A percentile compares a stretch with the other conserved stretches of the same genome.
These are phyloP conservation scores for Trichoderma sp. DNA, from an alignment of 2,329 filamentous ascomycete genomes.

Conservation along the genomic window DNA sequence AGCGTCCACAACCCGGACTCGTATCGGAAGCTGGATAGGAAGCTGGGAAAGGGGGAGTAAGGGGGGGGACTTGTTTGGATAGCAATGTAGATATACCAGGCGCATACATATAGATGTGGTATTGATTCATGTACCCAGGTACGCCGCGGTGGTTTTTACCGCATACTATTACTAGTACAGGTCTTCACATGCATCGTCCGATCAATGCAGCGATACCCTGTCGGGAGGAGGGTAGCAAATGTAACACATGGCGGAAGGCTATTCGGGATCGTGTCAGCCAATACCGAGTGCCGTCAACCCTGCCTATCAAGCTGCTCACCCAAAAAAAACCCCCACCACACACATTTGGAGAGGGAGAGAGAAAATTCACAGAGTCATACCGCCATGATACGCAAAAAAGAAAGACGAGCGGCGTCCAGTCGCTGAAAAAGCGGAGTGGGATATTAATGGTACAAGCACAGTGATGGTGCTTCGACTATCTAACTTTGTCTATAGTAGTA, in stretches of 20 bases:
- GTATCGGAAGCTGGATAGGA: slow-evolving; percentile 39
- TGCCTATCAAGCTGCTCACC: background rate
- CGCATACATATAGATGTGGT: background rate
- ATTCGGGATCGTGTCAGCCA: background rate
- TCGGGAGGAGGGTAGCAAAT: background rate
- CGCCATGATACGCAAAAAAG: background rate
- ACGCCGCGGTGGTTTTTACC: background rate
- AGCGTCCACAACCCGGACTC: slow-evolving; percentile 48
- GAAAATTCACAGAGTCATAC: background rate
- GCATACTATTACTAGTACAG: too few relatives aligned
- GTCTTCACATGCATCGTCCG: background rate
- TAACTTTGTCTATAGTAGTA: slow-evolving; percentile 38
- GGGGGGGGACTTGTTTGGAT: background rate
- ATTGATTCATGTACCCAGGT: background rate
- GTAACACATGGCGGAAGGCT: background rate
- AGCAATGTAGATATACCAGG: slow-evolving; percentile 2
- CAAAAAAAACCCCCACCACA: background rate
- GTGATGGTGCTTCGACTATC: slow-evolving; percentile 29
- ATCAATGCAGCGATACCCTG: background rate
- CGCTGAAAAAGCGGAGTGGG: slow-evolving; percentile 36
- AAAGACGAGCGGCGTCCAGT: background rate
- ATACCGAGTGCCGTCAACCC: background rate
- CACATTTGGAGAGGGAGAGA: background rate
- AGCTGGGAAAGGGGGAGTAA: slow-evolving; percentile 34
- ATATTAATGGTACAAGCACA: slow-evolving; percentile 34